Percentiles rank a stretch among this genome's conserved stretches.
Conservation (phyloP, 2,329 filamentous ascomycete genomes). For the Colletotrichum orchidophilum region DNA sequence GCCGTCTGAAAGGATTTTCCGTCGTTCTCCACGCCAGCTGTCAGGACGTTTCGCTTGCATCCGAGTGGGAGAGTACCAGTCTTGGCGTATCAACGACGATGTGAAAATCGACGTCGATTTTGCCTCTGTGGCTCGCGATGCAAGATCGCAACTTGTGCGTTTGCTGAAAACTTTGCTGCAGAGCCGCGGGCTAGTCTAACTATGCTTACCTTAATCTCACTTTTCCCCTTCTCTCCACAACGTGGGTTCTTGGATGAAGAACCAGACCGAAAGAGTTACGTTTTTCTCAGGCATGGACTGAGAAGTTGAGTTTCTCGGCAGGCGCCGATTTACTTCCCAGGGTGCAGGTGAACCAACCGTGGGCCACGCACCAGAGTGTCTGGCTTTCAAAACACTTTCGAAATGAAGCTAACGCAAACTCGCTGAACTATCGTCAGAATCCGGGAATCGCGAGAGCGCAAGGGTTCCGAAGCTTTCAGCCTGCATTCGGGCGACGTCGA, state of each 20-base stretch:
- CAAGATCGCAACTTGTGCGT: neutral
- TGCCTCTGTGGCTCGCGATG: conserved; percentile 4
- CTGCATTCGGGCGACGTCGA: conserved; percentile 26
- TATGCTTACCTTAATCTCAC: neutral
- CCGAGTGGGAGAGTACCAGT: neutral
- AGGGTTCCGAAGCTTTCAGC: conserved; percentile 10
- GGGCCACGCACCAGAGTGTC: neutral
- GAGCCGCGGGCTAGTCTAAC: conserved; percentile 1
- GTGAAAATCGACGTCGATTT: conserved; percentile 1
- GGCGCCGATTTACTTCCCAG: neutral
- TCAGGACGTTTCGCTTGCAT: conserved; percentile 1
- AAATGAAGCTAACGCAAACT: conserved; percentile 16
- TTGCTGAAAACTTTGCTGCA: neutral
- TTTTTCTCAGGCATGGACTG: neutral
- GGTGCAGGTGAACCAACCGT: conserved; percentile 1
- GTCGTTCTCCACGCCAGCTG: conserved; percentile 21
- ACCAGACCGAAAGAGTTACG: neutral
- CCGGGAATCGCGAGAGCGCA: conserved; percentile 1
- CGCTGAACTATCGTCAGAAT: conserved; percentile 16
- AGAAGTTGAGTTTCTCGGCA: conserved; percentile 11
- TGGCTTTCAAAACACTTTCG: conserved; percentile 21
- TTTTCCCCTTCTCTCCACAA: neutral
- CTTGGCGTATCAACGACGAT: neutral
- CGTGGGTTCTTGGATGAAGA: neutral
- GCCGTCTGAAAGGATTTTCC: conserved; percentile 19